phyloP scores from a whole-genome alignment of 2,329 filamentous ascomycete genomes.

The Hypoxylon sp. region DNA sequence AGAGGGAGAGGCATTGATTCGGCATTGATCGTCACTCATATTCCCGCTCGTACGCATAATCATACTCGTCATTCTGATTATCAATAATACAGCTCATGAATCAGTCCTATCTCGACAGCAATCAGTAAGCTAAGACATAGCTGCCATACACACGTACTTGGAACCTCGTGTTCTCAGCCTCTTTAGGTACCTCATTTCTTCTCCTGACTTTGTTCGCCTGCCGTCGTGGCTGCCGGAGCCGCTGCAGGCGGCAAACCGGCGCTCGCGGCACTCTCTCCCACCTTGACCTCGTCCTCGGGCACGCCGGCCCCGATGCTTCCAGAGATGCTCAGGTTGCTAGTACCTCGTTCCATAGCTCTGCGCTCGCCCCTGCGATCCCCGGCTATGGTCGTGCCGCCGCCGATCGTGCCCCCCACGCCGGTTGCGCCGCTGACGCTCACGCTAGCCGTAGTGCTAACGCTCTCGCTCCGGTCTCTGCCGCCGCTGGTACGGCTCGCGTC shows the following conservation, averaged over 20 bases:
- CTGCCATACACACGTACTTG: neutral
- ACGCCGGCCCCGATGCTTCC: slow-evolving; percentile 61
- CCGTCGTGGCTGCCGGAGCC: neutral
- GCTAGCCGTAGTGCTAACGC: slow-evolving; percentile 62
- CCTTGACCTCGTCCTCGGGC: slow-evolving; percentile 65
- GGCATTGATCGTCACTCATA: neutral
- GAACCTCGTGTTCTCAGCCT: neutral
- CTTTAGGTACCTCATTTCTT: slow-evolving; percentile 19
- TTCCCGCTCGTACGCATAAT: neutral
- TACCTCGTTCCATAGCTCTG: slow-evolving; percentile 52
- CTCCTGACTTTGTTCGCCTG: slow-evolving; percentile 20
- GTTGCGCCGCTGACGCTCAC: slow-evolving; percentile 51
- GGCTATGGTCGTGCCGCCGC: slow-evolving; percentile 54
- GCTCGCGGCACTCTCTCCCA: slow-evolving; percentile 69
- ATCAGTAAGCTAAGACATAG: neutral
- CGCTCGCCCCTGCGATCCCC: slow-evolving; percentile 52
- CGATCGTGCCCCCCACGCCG: slow-evolving; percentile 34
- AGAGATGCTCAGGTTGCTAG: slow-evolving; percentile 55
- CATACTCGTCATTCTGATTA: neutral
- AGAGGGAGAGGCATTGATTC: slow-evolving; percentile 9
- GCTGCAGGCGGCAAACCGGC: slow-evolving; percentile 43
- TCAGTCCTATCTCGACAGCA: neutral
- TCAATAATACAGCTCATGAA: neutral
- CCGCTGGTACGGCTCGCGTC: slow-evolving; percentile 43
- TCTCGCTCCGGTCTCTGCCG: slow-evolving; percentile 55